Evolutionary conservation across 1,284 basidiomycete genomes (phyloP).

Genomic region (Ustilago lituana): DNA sequence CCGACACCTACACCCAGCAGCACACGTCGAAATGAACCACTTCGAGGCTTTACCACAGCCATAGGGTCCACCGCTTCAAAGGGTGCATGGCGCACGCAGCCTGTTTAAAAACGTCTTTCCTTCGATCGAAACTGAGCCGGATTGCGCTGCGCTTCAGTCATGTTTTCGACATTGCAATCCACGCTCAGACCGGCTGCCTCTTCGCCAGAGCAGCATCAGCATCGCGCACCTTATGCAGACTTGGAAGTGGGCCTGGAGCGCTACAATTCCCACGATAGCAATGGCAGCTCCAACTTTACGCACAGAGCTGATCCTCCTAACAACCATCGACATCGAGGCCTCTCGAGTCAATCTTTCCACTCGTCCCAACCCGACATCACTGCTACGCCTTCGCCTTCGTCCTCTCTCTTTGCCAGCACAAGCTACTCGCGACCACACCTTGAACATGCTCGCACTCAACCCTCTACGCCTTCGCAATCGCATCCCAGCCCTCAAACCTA

Average conservation of each 20-base stretch:
- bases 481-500: constrained; percentile 7
- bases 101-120: background rate
- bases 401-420: constrained; percentile 10
- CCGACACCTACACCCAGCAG: no score
- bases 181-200: constrained; percentile 7
- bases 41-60: constrained; percentile 2
- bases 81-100: constrained; percentile 9
- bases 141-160: background rate
- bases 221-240: constrained; percentile 9
- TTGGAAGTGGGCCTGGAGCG: constrained; percentile 19
- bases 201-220: constrained; percentile 23
- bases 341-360: constrained; percentile 22
- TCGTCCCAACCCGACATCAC: constrained; percentile 31
- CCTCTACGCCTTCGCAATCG: constrained; percentile 12
- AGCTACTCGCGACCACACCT: constrained; percentile 29
- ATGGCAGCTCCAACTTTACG: constrained; percentile 38
- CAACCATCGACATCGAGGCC: constrained; percentile 4
- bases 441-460: constrained; percentile 27
- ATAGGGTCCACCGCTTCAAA: constrained; percentile 8
- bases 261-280: constrained; percentile 39
- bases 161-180: constrained; percentile 26
- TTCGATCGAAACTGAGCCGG: no score
- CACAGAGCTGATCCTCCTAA: constrained; percentile 20
- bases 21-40: constrained; percentile 9
- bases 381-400: constrained; percentile 17